Base-by-base conservation (phyloP, 2,329 filamentous ascomycete species). In the Fusarium foetens region DNA sequence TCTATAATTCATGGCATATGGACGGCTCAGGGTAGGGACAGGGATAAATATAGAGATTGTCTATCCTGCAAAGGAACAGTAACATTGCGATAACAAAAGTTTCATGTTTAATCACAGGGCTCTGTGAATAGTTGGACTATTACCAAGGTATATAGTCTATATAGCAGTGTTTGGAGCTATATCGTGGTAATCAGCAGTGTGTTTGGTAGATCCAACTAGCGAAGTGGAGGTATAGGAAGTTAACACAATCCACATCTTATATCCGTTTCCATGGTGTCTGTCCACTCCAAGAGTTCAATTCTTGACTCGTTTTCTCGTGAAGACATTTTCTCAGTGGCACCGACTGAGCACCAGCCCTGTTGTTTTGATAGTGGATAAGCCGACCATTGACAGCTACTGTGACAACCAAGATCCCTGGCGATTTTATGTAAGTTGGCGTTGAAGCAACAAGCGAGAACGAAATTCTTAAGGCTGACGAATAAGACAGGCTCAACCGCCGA, bases 401-500 rank as follows among this genome's bases (percentile, higher is more conserved):
- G 65, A 63, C 48, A 45, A 66, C 45, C 52, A 53, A 29, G 12
- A 49, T 45, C 38, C 54, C 49, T 66, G 33, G 33, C 11, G 17
- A 42, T 51, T 59, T 69, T 33, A 42, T 68, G 49, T 61, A 62
- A 29, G 49, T 49, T 53, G 41, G 35, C 43, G 35, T 43, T 43
- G 45, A 45, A 66, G 27, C 42, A 46, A 41, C 53, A 54, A 43
- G 45, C 48, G 62, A 61, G 43, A 45, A 41, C n/a, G 41, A 43
- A 25, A n/a, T n/a, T 60, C 33, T 65, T 58, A 74, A 63, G 68
- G 69, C 58, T 68, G 68, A 69, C 59, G 54, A 63, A 64, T 72
- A 53, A 69, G 51, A 70, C 58, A 43, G 52, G 36, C 63, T 61
- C 39, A 59, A 41, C 27, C 54, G 35, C 41, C 59, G 39, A 58